Percentiles rank a stretch among this genome's conserved stretches.
phyloP scores from a whole-genome alignment of 1,284 basidiomycete genomes.

The Mycena sp. region DNA sequence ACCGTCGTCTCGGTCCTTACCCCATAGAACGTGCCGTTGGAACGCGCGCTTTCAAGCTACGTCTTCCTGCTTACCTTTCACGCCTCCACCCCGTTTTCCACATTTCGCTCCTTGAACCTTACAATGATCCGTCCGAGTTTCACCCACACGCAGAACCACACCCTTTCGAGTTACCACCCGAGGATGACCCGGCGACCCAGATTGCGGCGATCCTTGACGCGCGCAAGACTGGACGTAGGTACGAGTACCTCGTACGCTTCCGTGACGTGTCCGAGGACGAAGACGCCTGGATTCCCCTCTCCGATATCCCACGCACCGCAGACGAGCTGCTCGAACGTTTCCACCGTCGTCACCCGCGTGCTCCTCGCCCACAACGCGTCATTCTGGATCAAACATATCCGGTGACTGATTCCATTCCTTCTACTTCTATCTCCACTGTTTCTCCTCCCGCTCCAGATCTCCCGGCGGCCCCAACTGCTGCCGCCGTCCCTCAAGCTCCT shows the following conservation, averaged over 20 bases:
- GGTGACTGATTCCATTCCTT: neutral
- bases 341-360: slow-evolving; percentile 37
- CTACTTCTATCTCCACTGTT: neutral
- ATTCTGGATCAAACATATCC: neutral
- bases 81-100: slow-evolving; percentile 51
- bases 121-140: too few relatives aligned
- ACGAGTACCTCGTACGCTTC: slow-evolving; percentile 45
- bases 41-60: slow-evolving; percentile 39
- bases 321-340: slow-evolving; percentile 39
- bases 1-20: slow-evolving; percentile 49
- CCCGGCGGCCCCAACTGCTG: neutral
- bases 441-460: neutral
- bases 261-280: slow-evolving; percentile 33
- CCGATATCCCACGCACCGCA: slow-evolving; percentile 37
- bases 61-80: slow-evolving; percentile 44
- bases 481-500: neutral
- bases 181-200: slow-evolving; percentile 15
- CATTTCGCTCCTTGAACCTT: slow-evolving; percentile 48
- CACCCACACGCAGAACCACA: too few relatives aligned
- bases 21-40: slow-evolving; percentile 36
- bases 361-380: slow-evolving; percentile 20
- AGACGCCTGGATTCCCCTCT: slow-evolving; percentile 43
- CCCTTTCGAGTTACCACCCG: too few relatives aligned
- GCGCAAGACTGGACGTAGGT: slow-evolving; percentile 41
- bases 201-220: slow-evolving; percentile 39